Evolutionary conservation across 345 rosid genomes (phyloP).

Genomic region (Erucastrum elatum): DNA sequence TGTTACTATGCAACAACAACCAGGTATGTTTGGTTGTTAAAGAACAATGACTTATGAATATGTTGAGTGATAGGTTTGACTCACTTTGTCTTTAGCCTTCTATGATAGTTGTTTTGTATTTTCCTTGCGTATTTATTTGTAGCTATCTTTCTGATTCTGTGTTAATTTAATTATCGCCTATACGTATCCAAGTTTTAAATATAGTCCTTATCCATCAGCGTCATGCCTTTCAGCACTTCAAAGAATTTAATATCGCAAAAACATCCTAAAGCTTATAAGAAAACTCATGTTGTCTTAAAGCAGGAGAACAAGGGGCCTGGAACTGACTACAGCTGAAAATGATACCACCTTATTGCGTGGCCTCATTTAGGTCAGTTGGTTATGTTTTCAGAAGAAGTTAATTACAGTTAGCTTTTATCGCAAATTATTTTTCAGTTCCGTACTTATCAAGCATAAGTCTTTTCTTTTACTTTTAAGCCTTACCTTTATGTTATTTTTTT

Average conservation of each 20-base stretch:
- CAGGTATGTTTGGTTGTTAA: neutral
- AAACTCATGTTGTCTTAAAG: neutral
- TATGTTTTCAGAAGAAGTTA: neutral
- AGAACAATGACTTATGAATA: neutral
- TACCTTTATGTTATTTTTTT: neutral
- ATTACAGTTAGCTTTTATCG: neutral
- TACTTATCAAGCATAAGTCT: slow-evolving; percentile 1
- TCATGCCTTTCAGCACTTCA: neutral
- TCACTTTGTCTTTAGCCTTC: neutral
- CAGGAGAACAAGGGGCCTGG: slow-evolving; percentile 2
- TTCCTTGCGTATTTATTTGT: neutral
- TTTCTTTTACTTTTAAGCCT: neutral
- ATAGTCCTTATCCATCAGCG: neutral
- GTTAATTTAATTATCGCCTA: neutral
- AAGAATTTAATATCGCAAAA: neutral
- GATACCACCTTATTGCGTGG: slow-evolving; percentile 2
- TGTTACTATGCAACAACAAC: neutral
- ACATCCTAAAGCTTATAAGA: neutral
- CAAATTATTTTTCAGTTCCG: neutral
- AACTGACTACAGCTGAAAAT: neutral
- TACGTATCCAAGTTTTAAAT: neutral
- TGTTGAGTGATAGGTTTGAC: neutral
- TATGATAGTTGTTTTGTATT: neutral
- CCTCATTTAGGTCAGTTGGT: neutral
- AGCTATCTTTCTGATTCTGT: neutral